These are phyloP conservation scores for Boletus rubescentipes DNA, from an alignment of 768 basidiomycete species.

Conservation along the genomic window DNA sequence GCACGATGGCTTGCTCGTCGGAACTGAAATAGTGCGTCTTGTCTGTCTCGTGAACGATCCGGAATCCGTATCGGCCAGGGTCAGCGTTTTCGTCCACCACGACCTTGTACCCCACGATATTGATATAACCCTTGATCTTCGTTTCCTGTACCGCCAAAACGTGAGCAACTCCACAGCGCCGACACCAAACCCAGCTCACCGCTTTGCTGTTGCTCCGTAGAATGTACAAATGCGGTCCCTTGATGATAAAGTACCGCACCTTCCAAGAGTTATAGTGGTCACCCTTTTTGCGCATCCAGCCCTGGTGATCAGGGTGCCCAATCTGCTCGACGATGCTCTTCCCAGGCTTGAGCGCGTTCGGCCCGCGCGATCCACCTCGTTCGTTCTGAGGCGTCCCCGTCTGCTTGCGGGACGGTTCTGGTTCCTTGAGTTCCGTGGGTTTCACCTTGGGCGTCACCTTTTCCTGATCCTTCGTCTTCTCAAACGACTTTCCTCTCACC, in stretches of 20 bases:
- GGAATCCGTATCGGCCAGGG: conserved; percentile 93
- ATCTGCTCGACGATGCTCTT: conserved; percentile 86
- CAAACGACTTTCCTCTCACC: conserved; percentile 25
- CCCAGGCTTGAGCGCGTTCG: conserved; percentile 52
- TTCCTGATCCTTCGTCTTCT: conserved; percentile 20
- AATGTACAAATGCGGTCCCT: conserved; percentile 89
- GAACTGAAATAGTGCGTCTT: conserved; percentile 91
- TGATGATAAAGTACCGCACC: conserved; percentile 84
- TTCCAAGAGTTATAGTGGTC: conserved; percentile 96
- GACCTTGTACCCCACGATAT: conserved; percentile 89
- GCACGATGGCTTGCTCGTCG: conserved; percentile 76
- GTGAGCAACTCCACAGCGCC: background rate
- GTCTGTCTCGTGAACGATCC: conserved; percentile 85
- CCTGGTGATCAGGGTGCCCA: conserved; percentile 83
- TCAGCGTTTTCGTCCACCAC: conserved; percentile 89
- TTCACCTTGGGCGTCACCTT: conserved; percentile 18
- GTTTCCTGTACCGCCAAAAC: conserved; percentile 58
- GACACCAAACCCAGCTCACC: conserved; percentile 6
- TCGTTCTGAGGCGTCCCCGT: conserved; percentile 34
- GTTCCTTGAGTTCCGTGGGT: conserved; percentile 34
- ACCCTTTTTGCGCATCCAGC: conserved; percentile 96
- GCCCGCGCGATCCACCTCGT: conserved; percentile 22
- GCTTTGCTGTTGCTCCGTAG: conserved; percentile 70
- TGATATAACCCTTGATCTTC: conserved; percentile 94
- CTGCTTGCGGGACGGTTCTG: conserved; percentile 55